Evolutionary conservation across 106 monocot species (phyloP), one percentile per base, ranked within the genome.

Genomic region (Narthecium ossifragum): DNA sequence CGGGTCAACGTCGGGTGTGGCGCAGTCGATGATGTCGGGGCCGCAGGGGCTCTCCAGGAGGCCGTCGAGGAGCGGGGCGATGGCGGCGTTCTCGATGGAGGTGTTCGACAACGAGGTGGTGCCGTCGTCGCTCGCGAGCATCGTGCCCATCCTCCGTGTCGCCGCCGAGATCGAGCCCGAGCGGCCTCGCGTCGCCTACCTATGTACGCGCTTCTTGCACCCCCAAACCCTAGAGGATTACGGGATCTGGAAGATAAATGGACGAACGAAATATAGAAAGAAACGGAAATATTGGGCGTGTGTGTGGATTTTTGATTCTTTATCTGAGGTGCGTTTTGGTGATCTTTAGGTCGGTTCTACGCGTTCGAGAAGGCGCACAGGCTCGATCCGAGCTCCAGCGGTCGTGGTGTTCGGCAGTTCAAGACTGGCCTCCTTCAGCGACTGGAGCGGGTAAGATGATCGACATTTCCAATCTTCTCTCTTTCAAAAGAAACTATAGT

Each of bases 21-120:
- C 2, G 15, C 34, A 17, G 33, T 48, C 11, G 23, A 45, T 41
- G 31, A 3, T 37, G 26, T 78, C 80, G 51, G 92, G 77, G 38
- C 82, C 83, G 43, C 83, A 75, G 49, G 79, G 62, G 21, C 72
- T 94, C 31, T 62, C 79, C 33, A 55, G 98, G 63, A 49, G 77
- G 57, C 78, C 84, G 52, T 91, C 98, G 43, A 81, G 98, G 83
- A 81, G 79, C 63, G 77, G 84, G 20, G 82, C 80, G 45, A 81
- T 78, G 87, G 70, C 73, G 62, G 79, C 80, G 22, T 91, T 99
- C 78, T 79, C 98, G 14, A 74, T 78, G 86, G 98, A 91, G 85
- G 98, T 91, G 33, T 99, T 99, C 72, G 98, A 99, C 55, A 88
- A 99, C 70, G 91, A 91, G 77, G 91, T 91, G 2, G 98, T 88